Base-by-base conservation (phyloP, 306 rosid species). In the Cicer arietinum region DNA sequence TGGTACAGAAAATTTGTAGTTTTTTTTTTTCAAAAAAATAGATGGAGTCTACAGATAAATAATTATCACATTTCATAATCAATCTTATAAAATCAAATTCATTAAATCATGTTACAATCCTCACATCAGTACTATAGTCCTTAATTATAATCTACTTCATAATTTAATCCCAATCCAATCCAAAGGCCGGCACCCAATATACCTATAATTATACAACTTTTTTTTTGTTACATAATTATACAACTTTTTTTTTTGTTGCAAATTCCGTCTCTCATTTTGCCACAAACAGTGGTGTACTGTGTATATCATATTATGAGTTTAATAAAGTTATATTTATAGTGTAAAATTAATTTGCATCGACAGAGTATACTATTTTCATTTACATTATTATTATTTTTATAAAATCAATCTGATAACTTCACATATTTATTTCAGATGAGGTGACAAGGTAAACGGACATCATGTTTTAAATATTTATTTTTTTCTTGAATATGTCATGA, bases 121-220 rank as follows among this genome's bases (percentile, higher is more conserved):
- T 53, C 59, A 53, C 59, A 17, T 10, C 17, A 17, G 10, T 16
- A 8, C 11, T 17, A 30, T 30, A 53, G 6, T 53, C 30, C 30
- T 53, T 30, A 30, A 30, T 30, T 53, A 17, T 17, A 16, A 53
- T 53, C 59, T 16, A 53, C 2, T 17, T 53, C 59, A 16, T 53
- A 16, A 17, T 53, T 53, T 53, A 25, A 53, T 53, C 43, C 67
- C 71, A 46, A 40, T 75, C 56, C 51, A 10, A 43, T 62, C 59
- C 59, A 53, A 53, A 5, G 59, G 81, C 81, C 84, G 64, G 74
- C 5, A 0, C 35, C 82, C 51, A 70, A 59, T 35, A 59, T 2
- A 30, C 16, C 54, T 8, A 53, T 53, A 17, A 53, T 51, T 54
- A 6, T 43, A 13, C 54, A 30, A 30, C 0, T 0, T 30, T 20